Percentiles rank a stretch among this genome's conserved stretches.
Conservation (phyloP, 148 eudicot genomes). For the Drosera capensis region DNA sequence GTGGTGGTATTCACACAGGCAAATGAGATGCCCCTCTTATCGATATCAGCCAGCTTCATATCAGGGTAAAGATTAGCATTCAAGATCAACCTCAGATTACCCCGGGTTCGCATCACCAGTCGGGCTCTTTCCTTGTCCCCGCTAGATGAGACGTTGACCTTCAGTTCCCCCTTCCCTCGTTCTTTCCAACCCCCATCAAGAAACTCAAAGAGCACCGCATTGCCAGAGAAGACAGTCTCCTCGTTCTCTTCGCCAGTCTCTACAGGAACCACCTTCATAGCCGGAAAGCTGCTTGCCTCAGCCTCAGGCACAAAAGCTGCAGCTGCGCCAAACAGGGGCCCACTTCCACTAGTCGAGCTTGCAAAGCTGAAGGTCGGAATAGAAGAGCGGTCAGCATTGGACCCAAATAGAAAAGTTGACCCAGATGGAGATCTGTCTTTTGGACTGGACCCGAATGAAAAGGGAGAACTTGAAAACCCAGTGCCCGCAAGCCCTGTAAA, state of each 20-base stretch:
- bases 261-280: slow-evolving; percentile 52
- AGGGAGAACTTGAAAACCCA: slow-evolving; percentile 62
- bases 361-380: slow-evolving; percentile 39
- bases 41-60: slow-evolving; percentile 91
- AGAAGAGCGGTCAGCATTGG: slow-evolving; percentile 5
- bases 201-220: slow-evolving; percentile 73
- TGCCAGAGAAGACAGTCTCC: slow-evolving; percentile 59
- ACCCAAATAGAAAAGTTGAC: background rate
- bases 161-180: slow-evolving; percentile 91
- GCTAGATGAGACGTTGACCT: slow-evolving; percentile 40
- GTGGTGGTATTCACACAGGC: slow-evolving; percentile 67
- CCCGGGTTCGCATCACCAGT: slow-evolving; percentile 74
- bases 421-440: slow-evolving; percentile 41
- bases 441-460: slow-evolving; percentile 50
- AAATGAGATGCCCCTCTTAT: slow-evolving; percentile 84
- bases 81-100: slow-evolving; percentile 73
- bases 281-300: slow-evolving; percentile 29
- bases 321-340: slow-evolving; percentile 43
- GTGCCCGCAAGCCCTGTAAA: slow-evolving; percentile 79
- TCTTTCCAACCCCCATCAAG: slow-evolving; percentile 81
- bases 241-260: slow-evolving; percentile 99
- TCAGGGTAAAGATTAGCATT: slow-evolving; percentile 74
- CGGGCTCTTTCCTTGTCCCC: slow-evolving; percentile 65
- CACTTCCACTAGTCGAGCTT: slow-evolving; percentile 30
- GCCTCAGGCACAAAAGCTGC: slow-evolving; percentile 29